Base-by-base conservation (phyloP, 768 basidiomycete genomes). In the Suillus weaverae region DNA sequence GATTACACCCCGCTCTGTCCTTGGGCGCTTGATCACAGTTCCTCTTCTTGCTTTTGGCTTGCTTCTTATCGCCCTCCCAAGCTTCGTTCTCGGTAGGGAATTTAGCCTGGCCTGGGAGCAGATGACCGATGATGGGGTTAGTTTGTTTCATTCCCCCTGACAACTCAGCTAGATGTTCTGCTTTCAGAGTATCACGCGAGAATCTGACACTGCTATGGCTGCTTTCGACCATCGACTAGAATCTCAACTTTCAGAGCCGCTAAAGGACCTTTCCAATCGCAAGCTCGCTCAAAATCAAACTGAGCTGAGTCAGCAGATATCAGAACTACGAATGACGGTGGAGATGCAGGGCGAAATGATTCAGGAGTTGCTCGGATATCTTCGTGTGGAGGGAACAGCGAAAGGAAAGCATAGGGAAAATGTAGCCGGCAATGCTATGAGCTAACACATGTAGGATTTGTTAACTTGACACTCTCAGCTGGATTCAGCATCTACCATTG, bases 31-130 rank as follows among this genome's bases (percentile, higher is more conserved):
- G 41, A 81, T 97, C 69, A 94, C 95, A 0, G 79, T 96, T 1
- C 95, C 95, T 0, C 84, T 97, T 22, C 86, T 97, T 56, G 84
- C 93, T 14, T 96, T 93, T 69, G 95, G 95, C 3, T 81, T 97
- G 11, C 82, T 97, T 0, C 82, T 96, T 48, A 95, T 97, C 71
- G 95, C 95, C 0, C 83, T 97, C 5, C 95, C 95, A 8, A 91
- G 88, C 70, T 97, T 97, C 71, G 95, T 97, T 1, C 86, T 97
- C 16, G 95, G 95, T 0, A 80, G 94, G 43, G 94, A 97, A 73
- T 97, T 97, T 74, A 93, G 92, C 65, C 79, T 89, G 14, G 92
- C 95, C 1, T 97, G 94, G 91, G 93, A 95, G 64, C 83, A 82
- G 36, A 94, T 95, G 92, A 83, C 82, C 0, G 77, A 73, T 22